Percentiles rank a stretch among this genome's conserved stretches.
Evolutionary conservation across 495 filamentous ascomycete species (phyloP).

Genomic region (Bacidia rubella): DNA sequence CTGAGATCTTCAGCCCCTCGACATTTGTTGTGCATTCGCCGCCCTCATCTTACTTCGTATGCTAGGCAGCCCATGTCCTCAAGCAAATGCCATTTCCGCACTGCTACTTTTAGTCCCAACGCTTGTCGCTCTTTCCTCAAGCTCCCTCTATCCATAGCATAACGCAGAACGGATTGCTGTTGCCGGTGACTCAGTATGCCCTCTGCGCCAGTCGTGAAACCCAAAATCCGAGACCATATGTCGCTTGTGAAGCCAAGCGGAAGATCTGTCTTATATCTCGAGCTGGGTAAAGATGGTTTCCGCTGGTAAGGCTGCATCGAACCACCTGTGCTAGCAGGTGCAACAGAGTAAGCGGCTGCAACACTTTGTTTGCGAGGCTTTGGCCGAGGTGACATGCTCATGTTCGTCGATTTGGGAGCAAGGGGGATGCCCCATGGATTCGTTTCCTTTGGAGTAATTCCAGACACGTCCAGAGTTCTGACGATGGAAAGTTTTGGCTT

Average conservation of each 20-base stretch:
- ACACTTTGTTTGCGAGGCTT: conserved; percentile 8
- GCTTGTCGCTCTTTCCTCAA: conserved; percentile 21
- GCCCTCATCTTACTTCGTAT: conserved; percentile 22
- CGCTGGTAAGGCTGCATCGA: neutral
- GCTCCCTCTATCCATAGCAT: conserved; percentile 20
- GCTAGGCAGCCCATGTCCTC: conserved; percentile 23
- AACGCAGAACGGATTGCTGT: conserved; percentile 21
- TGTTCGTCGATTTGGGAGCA: conserved; percentile 10
- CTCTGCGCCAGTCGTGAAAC: conserved; percentile 21
- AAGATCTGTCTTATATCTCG: conserved; percentile 10
- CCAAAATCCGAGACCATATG: conserved; percentile 26
- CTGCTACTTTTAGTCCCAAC: conserved; percentile 19
- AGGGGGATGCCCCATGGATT: conserved; percentile 6
- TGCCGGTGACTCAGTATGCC: conserved; percentile 25
- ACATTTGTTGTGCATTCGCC: too few species aligned
- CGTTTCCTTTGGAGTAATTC: neutral
- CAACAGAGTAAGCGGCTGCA: neutral
- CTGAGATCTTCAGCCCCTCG: too few species aligned
- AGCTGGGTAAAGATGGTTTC: neutral
- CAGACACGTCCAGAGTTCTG: conserved; percentile 7
- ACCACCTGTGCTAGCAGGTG: neutral
- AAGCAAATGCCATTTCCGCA: conserved; percentile 25
- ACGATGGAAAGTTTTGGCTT: conserved; percentile 10
- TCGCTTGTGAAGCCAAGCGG: conserved; percentile 20
- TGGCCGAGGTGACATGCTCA: conserved; percentile 12